Conservation (phyloP, 257 asterid genomes). For the Jaltomata sinuosa region DNA sequence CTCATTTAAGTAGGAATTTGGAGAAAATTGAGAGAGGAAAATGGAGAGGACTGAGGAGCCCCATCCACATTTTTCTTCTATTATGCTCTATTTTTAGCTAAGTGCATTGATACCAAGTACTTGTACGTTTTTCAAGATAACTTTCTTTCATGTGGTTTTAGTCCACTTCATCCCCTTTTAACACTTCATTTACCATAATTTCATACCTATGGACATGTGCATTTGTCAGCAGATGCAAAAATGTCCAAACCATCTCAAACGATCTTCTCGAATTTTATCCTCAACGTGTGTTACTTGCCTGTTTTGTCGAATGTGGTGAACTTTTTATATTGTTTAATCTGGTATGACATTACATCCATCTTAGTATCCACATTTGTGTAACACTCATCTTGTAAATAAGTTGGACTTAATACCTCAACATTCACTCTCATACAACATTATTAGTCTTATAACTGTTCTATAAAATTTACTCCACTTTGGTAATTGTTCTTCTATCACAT, state of each 20-base stretch:
- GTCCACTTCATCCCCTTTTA: not conserved
- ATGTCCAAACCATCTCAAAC: not conserved
- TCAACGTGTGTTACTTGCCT: not conserved
- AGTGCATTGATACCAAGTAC: not conserved
- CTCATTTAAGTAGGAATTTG: no score
- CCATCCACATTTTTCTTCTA: no score
- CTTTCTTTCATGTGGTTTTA: not conserved
- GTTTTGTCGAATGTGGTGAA: not conserved
- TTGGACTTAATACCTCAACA: not conserved
- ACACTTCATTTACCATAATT: not conserved
- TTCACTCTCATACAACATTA: not conserved
- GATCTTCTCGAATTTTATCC: not conserved
- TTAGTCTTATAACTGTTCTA: not conserved
- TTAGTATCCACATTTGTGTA: not conserved
- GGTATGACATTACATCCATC: not conserved
- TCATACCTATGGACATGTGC: not conserved
- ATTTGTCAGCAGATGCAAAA: not conserved
- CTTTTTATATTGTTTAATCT: not conserved
- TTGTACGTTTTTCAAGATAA: not conserved
- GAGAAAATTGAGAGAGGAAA: no score
- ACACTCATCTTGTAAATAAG: not conserved
- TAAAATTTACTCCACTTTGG: no score
- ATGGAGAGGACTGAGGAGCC: no score
- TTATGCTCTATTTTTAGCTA: not conserved
- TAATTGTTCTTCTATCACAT: not conserved